These are phyloP conservation scores for Silene coronaria DNA, from an alignment of 179 eudicot species.

Conservation along the genomic window DNA sequence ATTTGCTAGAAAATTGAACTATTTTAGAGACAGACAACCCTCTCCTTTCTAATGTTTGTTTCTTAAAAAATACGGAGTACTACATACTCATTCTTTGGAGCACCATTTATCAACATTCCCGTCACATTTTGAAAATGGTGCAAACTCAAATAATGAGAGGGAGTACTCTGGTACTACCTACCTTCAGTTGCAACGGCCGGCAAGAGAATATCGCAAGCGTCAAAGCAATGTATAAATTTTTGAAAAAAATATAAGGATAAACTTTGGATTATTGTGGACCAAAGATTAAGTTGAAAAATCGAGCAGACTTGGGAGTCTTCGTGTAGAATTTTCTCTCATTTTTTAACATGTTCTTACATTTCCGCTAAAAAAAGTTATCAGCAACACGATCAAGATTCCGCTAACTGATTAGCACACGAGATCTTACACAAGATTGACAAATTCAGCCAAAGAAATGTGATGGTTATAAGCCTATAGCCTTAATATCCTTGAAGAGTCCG, in stretches of 20 bases:
- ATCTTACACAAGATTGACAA: not conserved
- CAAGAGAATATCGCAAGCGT: not conserved
- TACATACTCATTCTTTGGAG: not conserved
- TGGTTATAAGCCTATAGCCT: not conserved
- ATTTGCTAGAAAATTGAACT: not conserved
- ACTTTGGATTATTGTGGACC: no score
- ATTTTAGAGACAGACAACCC: not conserved
- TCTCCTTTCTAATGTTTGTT: not conserved
- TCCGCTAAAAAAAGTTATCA: no score
- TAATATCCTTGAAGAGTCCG: not conserved
- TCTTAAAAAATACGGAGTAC: not conserved
- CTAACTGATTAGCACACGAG: not conserved
- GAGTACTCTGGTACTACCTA: not conserved
- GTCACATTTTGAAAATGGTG: not conserved
- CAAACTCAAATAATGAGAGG: not conserved
- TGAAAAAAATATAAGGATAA: no score
- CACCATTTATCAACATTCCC: not conserved
- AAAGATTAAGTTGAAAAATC: no score
- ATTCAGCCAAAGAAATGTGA: conserved; percentile 2
- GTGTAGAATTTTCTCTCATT: no score
- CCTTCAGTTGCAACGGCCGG: not conserved
- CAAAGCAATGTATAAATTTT: not conserved
- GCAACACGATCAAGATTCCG: not conserved
- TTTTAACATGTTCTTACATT: no score
- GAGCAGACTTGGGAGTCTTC: no score